Evolutionary conservation across 1,284 basidiomycete genomes (phyloP).

Genomic region (Meira nashicola): DNA sequence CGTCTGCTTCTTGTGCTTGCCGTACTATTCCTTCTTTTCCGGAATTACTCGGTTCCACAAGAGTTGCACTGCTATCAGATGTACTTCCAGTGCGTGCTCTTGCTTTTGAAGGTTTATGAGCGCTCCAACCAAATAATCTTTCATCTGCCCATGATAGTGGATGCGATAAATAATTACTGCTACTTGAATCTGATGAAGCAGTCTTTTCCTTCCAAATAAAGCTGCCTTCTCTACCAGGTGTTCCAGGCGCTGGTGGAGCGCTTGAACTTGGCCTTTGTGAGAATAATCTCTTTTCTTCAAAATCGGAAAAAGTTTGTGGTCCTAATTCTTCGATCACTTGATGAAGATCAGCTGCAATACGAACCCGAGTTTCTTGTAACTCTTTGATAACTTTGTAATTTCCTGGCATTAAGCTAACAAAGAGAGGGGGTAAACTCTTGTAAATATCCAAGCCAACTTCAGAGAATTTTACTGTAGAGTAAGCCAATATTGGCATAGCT

Average conservation of each 20-base stretch:
- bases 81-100: neutral
- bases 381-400: constrained; percentile 78
- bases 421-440: constrained; percentile 89
- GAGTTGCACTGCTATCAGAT: neutral
- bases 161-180: constrained; percentile 32
- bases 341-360: constrained; percentile 79
- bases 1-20: constrained; percentile 17
- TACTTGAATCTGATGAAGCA: neutral
- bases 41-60: too few relatives aligned
- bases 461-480: constrained; percentile 93
- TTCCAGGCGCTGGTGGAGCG: constrained; percentile 32
- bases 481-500: constrained; percentile 80
- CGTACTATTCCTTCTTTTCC: constrained; percentile 13
- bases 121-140: constrained; percentile 77
- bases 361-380: constrained; percentile 72
- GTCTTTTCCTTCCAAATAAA: constrained; percentile 36
- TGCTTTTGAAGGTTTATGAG: constrained; percentile 12
- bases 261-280: constrained; percentile 21
- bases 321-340: constrained; percentile 75
- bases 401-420: constrained; percentile 84
- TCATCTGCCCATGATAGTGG: constrained; percentile 74
- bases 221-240: constrained; percentile 18
- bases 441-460: constrained; percentile 98
- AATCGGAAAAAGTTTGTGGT: constrained; percentile 49
- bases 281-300: constrained; percentile 43